Evolutionary conservation across 345 rosid species (phyloP), one percentile per base, ranked within the genome.

Genomic region (Hypericum androsaemum): DNA sequence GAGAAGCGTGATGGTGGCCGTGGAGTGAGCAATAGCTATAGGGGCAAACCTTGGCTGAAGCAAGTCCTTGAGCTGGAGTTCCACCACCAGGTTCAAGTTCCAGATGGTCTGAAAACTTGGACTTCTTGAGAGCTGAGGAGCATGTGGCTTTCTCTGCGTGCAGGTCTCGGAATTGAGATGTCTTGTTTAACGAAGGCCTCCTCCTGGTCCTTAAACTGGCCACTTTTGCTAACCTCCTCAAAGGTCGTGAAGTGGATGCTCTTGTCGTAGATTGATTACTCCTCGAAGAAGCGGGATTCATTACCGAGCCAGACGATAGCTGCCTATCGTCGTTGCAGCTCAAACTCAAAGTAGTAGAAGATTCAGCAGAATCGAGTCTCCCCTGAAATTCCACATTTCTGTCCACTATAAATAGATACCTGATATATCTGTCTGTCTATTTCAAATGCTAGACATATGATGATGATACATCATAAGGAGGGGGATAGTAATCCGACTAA

Each of bases 11-110:
- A 49, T 50, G 69, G 59, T 77, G 86, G 17, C 95, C 89, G 8
- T 94, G 99, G 35, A 94, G 75, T 54, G 99, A 94, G 54, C 99
- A 94, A 47, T 88, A 94, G 66, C 71, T 80, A 57, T 85, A 94
- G 0, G 64, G 64, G 54, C 99, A 92, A 22, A 74, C 77, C 60
- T 71, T 74, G 58, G 39, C 39, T 2, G 35, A 54, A 12, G 74
- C 54, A 66, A 53, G 42, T 48, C 51, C 72, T 47, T 60, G 64
- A 37, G 79, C 64, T 48, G 60, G 66, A 53, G 38, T 59, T 38
- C 66, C 69, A 57, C 66, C 69, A 57, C 53, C 72, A 43, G 57
- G 54, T 17, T 60, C 68, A 39, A 37, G 56, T 71, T 71, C 76
- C 37, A 45, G 55, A 61, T 67, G 55, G 17, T 62, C 63, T 41